Percentiles rank a stretch among this genome's conserved stretches.
Evolutionary conservation across 805 yeast species (phyloP).

Genomic region (Kregervanrija pseudodelftensis): DNA sequence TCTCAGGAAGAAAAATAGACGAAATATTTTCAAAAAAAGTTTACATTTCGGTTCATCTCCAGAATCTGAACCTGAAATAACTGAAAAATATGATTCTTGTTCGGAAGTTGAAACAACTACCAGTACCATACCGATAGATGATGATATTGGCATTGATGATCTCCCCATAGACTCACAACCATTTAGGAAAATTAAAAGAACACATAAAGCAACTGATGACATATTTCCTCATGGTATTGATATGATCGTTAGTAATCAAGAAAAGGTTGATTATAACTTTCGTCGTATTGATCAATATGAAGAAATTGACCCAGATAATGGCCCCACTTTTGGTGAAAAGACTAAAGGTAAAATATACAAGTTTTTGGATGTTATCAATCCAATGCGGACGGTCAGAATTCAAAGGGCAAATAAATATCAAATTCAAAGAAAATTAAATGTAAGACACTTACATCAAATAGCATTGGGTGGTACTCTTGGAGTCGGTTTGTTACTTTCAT

Average conservation of each 20-base stretch:
- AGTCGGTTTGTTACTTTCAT: constrained; percentile 62
- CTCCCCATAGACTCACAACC: constrained; percentile 24
- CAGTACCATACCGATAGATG: constrained; percentile 25
- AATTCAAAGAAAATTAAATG: constrained; percentile 52
- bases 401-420: constrained; percentile 18
- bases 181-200: constrained; percentile 1
- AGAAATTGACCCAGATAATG: constrained; percentile 7
- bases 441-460: constrained; percentile 69
- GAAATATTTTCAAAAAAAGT: constrained; percentile 1
- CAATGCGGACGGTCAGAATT: constrained; percentile 8
- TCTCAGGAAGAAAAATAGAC: constrained; percentile 3
- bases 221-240: constrained; percentile 13
- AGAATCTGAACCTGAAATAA: constrained; percentile 1
- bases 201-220: background rate
- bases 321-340: background rate
- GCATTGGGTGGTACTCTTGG: constrained; percentile 77
- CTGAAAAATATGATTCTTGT: background rate
- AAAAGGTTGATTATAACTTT: constrained; percentile 24
- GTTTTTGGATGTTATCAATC: constrained; percentile 6
- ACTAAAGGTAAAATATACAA: background rate
- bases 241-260: constrained; percentile 24
- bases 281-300: constrained; percentile 14
- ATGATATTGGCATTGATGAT: constrained; percentile 20
- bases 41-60: background rate
- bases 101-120: background rate